Conservation (phyloP, 768 basidiomycete genomes). For the Serendipita sp. region DNA sequence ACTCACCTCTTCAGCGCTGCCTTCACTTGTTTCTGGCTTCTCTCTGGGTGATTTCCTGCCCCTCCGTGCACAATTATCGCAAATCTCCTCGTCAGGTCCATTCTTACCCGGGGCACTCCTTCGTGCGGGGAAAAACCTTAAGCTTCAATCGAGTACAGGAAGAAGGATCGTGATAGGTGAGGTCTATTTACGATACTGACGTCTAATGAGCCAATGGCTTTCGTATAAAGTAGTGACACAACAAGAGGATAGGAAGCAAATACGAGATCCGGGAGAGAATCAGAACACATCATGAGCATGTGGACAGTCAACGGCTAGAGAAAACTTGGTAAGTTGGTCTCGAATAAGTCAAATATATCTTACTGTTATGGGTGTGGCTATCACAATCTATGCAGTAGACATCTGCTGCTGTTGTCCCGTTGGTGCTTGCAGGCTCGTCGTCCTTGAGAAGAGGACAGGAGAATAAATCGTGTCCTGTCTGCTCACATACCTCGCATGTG, state of each 20-base stretch:
- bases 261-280: not conserved
- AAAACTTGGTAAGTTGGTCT: not conserved
- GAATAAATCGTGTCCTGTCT: constrained; percentile 73
- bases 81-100: not conserved
- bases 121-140: too few relatives aligned
- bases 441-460: constrained; percentile 61
- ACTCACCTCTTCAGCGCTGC: constrained; percentile 38
- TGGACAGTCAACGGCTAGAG: not conserved
- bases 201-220: too few relatives aligned
- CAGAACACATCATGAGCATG: not conserved
- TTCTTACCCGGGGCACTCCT: too few relatives aligned
- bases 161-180: too few relatives aligned
- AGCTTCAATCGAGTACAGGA: too few relatives aligned
- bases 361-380: not conserved
- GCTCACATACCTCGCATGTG: constrained; percentile 75
- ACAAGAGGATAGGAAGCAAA: not conserved
- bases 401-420: not conserved
- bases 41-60: constrained; percentile 45
- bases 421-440: constrained; percentile 22
- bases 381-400: constrained; percentile 2
- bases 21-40: constrained; percentile 37
- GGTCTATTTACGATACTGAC: not conserved
- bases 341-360: not conserved
- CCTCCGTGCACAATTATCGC: constrained; percentile 52
- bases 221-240: constrained; percentile 20